Evolutionary conservation across 108 stramenopile species (phyloP), one percentile per base, ranked within the genome.

Genomic region (Fragilariopsis cylindrus): DNA sequence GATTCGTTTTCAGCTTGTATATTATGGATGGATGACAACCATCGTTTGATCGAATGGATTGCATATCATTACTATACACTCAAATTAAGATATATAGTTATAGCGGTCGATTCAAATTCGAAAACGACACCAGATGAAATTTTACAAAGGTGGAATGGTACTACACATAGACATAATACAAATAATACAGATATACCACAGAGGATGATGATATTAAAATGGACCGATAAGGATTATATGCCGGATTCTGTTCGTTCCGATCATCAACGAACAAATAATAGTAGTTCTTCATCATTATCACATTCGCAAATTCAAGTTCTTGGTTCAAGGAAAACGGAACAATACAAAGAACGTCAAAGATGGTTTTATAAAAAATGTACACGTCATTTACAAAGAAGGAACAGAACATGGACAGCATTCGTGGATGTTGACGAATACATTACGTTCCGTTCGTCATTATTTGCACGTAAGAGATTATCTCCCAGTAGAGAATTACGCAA

Each of bases 341-440:
- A 21, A 21, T 16, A 57, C 21, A 30, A 30, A 7, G 19, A 21
- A 57, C 7, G 6, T 15, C 57, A 21, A 15, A 15, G 15, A 16
- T 6, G 57, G 15, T 7, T 57, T 57, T 21, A 21, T 13, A 8
- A 15, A 21, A 16, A 21, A 21, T 21, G 15, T 57, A 16, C 19
- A 30, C 21, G 21, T 30, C 21, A 30, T 30, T 30, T 30, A 30
- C 21, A 30, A 30, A 30, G 1, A 30, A 30, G 21, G 21, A 30
- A 30, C 21, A 30, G 21, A 30, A 30, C 21, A 30, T 91, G 90
- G 90, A 79, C 80, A 0, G 12, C 86, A 7, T 48, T 88, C n/a
- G 77, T 71, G 5, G 90, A 91, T 58, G 76, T 73, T 8, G 90
- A 91, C 67, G 90, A 91, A 71, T 91, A 76, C 69, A 16, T 91